Evolutionary conservation across 2,329 filamentous ascomycete species (phyloP).

Genomic region (Coleophoma crateriformis): DNA sequence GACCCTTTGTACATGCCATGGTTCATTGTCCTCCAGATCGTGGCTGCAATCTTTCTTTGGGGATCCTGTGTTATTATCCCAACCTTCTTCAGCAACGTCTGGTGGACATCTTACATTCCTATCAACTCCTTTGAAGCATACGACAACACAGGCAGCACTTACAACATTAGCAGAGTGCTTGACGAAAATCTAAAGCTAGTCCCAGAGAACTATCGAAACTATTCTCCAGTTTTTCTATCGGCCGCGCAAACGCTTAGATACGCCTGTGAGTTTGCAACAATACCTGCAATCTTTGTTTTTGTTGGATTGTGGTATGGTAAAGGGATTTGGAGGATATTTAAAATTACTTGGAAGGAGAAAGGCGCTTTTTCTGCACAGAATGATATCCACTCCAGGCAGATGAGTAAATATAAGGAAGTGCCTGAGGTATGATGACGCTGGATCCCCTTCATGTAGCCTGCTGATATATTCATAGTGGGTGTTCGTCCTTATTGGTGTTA

Average conservation of each 20-base stretch:
- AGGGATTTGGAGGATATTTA: no score
- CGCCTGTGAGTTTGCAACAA: no score
- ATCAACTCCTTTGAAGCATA: conserved; percentile 47
- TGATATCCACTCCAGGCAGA: no score
- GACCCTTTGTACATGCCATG: conserved; percentile 28
- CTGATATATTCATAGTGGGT: conserved; percentile 34
- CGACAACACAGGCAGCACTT: conserved; percentile 15
- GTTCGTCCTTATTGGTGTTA: conserved; percentile 30
- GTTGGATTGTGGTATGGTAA: no score
- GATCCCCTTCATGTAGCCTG: no score
- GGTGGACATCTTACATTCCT: conserved; percentile 37
- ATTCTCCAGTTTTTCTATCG: neutral
- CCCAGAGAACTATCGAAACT: conserved; percentile 4
- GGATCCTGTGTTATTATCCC: neutral
- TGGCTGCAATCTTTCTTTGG: conserved; percentile 13
- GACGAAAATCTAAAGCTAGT: conserved; percentile 19
- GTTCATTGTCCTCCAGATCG: conserved; percentile 14
- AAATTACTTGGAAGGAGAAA: no score
- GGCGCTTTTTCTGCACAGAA: no score
- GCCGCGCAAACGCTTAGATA: no score
- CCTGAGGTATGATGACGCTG: no score
- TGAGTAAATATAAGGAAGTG: no score
- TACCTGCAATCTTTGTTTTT: no score
- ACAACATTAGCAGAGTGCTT: conserved; percentile 21
- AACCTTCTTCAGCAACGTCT: conserved; percentile 25